Percentiles rank a stretch among this genome's conserved stretches.
phyloP scores from a whole-genome alignment of 2,329 filamentous ascomycete genomes.

The Aspergillus sojae region DNA sequence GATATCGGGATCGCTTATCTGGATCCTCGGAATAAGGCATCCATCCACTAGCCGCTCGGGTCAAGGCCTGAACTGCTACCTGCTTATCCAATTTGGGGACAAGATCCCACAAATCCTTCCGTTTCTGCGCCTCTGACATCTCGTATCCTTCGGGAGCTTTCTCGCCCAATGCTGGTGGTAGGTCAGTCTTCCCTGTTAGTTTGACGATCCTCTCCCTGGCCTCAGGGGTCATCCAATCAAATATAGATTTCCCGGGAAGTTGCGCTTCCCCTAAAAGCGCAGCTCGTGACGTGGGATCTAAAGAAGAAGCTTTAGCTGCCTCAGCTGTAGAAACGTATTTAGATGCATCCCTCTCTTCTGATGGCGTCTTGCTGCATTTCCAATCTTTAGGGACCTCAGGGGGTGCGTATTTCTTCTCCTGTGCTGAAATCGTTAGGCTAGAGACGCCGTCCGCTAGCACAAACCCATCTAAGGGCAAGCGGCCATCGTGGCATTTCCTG shows the following conservation, averaged over 20 bases:
- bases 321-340: slow-evolving; percentile 70
- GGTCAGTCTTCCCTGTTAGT: slow-evolving; percentile 72
- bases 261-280: slow-evolving; percentile 77
- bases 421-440: slow-evolving; percentile 49
- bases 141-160: slow-evolving; percentile 66
- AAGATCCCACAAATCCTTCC: slow-evolving; percentile 59
- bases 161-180: slow-evolving; percentile 78
- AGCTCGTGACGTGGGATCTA: slow-evolving; percentile 77
- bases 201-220: slow-evolving; percentile 75
- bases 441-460: slow-evolving; percentile 63
- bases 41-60: slow-evolving; percentile 66
- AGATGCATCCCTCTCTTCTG: slow-evolving; percentile 34
- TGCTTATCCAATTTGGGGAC: slow-evolving; percentile 68
- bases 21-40: slow-evolving; percentile 85
- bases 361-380: slow-evolving; percentile 62
- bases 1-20: slow-evolving; percentile 77
- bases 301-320: slow-evolving; percentile 72
- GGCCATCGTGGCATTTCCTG: slow-evolving; percentile 80
- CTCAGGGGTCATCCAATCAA: slow-evolving; percentile 82
- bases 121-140: slow-evolving; percentile 64
- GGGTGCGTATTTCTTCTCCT: slow-evolving; percentile 49
- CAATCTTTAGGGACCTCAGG: slow-evolving; percentile 61
- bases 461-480: slow-evolving; percentile 78
- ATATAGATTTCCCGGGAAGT: slow-evolving; percentile 90
- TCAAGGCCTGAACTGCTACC: slow-evolving; percentile 69